Evolutionary conservation across 2,329 filamentous ascomycete genomes (phyloP).

Genomic region (Sporothrix mexicana): DNA sequence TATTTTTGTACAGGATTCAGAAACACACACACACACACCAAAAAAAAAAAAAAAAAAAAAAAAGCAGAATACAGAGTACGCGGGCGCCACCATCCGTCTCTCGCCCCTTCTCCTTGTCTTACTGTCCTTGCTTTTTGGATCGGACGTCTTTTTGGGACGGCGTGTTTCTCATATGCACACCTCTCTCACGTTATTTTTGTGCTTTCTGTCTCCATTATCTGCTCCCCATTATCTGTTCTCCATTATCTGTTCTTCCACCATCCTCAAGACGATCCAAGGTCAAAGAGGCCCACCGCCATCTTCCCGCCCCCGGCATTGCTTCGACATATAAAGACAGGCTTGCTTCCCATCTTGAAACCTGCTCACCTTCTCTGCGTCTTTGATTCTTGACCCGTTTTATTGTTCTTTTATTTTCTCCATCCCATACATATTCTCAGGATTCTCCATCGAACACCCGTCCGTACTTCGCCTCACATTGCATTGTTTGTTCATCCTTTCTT

Average conservation of each 20-base stretch:
- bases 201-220: neutral
- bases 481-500: conserved; percentile 1
- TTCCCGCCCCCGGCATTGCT: neutral
- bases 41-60: too few relatives aligned
- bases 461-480: conserved; percentile 13
- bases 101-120: neutral
- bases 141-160: conserved; percentile 10
- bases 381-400: neutral
- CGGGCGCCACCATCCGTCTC: conserved; percentile 4
- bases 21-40: too few relatives aligned
- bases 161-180: neutral
- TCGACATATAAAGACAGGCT: conserved; percentile 23
- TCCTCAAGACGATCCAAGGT: neutral
- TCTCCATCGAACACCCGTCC: neutral
- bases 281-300: neutral
- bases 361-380: neutral
- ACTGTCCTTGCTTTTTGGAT: conserved; percentile 3
- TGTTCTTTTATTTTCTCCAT: neutral
- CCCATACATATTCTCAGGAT: neutral
- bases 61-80: neutral
- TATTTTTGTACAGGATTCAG: too few relatives aligned
- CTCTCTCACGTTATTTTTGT: neutral
- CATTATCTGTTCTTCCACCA: neutral
- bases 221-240: neutral
- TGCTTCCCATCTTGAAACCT: neutral